Base-by-base conservation (phyloP, 257 asterid species). In the Forsythia suspensa region DNA sequence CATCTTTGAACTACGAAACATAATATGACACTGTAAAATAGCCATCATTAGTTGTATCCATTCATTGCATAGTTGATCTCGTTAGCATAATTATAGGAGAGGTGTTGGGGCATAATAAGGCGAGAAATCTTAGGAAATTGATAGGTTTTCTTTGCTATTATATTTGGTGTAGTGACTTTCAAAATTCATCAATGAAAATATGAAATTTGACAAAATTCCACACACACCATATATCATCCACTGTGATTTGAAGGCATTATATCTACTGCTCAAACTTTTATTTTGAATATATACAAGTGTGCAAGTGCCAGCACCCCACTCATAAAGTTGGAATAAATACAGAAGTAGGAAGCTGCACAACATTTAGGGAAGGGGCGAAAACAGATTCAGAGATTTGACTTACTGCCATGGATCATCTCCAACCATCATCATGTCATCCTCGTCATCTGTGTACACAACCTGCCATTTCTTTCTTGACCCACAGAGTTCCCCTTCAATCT, bases 381-480 rank as follows among this genome's bases (percentile, higher is more conserved):
- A 46, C 39, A 73, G 63, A 78, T 76, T 20, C 37, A 8, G 41
- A 42, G 41, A 82, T 74, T 71, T 29, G 83, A 92, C 97, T 92
- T 80, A 95, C 99, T 90, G 99, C 99, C 99, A 95, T 34, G 99
- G 99, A 79, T 95, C 99, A 76, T 95, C 99, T 77, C 99, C 99
- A 77, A 95, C 99, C 99, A 92, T 92, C 99, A 96, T 96, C 91
- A 88, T 93, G 90, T 96, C 99, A 70, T 92, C 97, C 86, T 96
- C 99, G 71, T 92, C 90, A 82, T 96, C 99, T 15, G 98, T 91
- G 87, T 91, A 96, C 77, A 96, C 96, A 42, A 96, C 99, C 88
- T 91, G 94, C 99, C 99, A 96, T 84, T 96, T 93, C 90, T 86
- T 93, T 44, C 87, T 77, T 59, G 91, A 79, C 71, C 96, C 97